phyloP scores from a whole-genome alignment of 192 early-diverging fungal genomes.

The Piromyces finnis region DNA sequence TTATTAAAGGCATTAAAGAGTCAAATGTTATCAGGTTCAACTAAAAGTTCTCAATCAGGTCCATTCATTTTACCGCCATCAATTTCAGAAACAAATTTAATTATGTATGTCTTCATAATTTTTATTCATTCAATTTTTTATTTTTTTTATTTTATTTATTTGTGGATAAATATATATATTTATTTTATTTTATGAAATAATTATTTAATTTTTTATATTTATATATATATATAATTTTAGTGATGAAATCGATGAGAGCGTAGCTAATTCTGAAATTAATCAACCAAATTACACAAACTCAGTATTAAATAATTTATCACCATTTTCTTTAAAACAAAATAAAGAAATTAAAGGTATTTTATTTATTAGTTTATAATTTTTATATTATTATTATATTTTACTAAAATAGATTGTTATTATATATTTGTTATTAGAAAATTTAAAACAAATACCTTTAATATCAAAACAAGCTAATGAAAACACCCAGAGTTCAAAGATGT shows the following conservation, averaged over 20 bases:
- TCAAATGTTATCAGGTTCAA: neutral
- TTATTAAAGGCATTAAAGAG: neutral
- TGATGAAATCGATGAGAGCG: neutral
- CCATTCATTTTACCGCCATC: neutral
- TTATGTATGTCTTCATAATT: neutral
- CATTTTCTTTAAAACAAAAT: neutral
- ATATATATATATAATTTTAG: neutral
- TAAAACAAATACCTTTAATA: neutral
- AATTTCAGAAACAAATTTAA: neutral
- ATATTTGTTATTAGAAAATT: neutral
- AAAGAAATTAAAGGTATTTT: neutral
- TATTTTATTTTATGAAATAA: too few relatives aligned
- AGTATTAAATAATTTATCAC: neutral
- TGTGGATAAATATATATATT: too few relatives aligned
- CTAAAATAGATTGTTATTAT: neutral
- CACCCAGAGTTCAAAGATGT: neutral
- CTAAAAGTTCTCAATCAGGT: neutral
- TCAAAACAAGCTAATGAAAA: neutral
- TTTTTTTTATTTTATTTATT: too few relatives aligned
- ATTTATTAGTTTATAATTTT: too few relatives aligned
- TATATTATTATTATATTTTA: too few relatives aligned
- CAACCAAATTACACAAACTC: neutral
- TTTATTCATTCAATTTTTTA: too few relatives aligned
- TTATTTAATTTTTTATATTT: too few relatives aligned
- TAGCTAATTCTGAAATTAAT: neutral